Percentiles rank a stretch among this genome's conserved stretches.
These are phyloP conservation scores for Aspergillus haitiensis DNA, from an alignment of 495 filamentous ascomycete species.

Conservation along the genomic window DNA sequence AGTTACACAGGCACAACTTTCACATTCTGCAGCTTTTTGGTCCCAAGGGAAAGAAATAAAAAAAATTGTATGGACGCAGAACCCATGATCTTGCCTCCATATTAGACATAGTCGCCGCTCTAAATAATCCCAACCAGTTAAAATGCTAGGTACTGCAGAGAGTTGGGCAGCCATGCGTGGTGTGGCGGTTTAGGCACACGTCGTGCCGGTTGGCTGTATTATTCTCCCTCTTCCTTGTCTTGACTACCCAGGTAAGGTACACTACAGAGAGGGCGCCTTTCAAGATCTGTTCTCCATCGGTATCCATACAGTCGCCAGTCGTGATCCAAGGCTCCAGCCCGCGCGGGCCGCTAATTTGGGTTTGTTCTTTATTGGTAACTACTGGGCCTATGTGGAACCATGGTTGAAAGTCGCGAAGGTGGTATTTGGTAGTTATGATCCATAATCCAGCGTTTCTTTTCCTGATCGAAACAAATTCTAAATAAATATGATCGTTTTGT, in stretches of 20 bases:
- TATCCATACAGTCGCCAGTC: constrained; percentile 7
- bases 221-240: constrained; percentile 2
- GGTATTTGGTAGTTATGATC: too few relatives aligned
- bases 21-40: background rate
- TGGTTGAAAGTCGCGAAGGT: background rate
- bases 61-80: too few relatives aligned
- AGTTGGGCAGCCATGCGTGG: constrained; percentile 50
- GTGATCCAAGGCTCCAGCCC: constrained; percentile 18
- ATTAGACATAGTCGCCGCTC: background rate
- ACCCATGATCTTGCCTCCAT: background rate
- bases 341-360: constrained; percentile 17
- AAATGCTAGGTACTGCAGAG: constrained; percentile 8
- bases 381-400: constrained; percentile 5
- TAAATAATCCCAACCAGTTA: constrained; percentile 14
- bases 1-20: background rate
- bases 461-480: too few relatives aligned
- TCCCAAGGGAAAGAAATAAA: background rate
- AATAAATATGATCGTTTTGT: too few relatives aligned
- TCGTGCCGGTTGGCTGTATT: constrained; percentile 13
- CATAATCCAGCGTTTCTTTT: too few relatives aligned
- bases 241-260: background rate
- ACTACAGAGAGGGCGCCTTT: background rate
- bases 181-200: constrained; percentile 38
- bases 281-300: constrained; percentile 4
- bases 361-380: background rate